phyloP scores from a whole-genome alignment of 352 stramenopile species.

The Phytophthora brassicae region DNA sequence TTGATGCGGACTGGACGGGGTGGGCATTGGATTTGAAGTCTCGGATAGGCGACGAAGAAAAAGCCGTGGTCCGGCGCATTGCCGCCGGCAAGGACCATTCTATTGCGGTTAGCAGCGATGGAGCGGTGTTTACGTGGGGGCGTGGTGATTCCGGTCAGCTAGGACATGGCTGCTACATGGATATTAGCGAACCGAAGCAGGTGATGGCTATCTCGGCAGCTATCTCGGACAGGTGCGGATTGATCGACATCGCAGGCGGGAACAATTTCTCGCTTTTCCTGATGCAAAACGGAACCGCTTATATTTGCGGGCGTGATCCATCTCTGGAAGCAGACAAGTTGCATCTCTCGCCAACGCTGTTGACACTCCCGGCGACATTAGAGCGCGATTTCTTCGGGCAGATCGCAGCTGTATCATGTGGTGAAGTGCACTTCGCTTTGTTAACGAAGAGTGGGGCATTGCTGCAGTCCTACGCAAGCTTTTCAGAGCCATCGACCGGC shows the following conservation, averaged over 20 bases:
- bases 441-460: constrained; percentile 32
- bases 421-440: constrained; percentile 46
- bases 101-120: constrained; percentile 54
- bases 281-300: constrained; percentile 29
- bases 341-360: constrained; percentile 31
- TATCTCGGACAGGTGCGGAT: constrained; percentile 12
- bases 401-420: constrained; percentile 39
- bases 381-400: constrained; percentile 26
- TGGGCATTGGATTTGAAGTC: constrained; percentile 38
- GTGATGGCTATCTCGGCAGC: constrained; percentile 51
- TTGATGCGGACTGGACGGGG: constrained; percentile 47
- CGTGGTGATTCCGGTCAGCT: constrained; percentile 67
- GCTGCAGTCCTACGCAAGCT: constrained; percentile 26
- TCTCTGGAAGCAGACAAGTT: constrained; percentile 23
- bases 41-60: constrained; percentile 19
- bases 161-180: constrained; percentile 64
- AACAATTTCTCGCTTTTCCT: constrained; percentile 48
- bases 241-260: constrained; percentile 37
- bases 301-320: constrained; percentile 42
- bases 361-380: constrained; percentile 20
- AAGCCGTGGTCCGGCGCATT: constrained; percentile 49
- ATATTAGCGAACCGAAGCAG: constrained; percentile 56
- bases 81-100: constrained; percentile 69
- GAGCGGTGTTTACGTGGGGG: constrained; percentile 69
- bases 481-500: constrained; percentile 12